Evolutionary conservation across 805 yeast genomes (phyloP), one percentile per base, ranked within the genome.

Genomic region (Millerozyma acaciae): DNA sequence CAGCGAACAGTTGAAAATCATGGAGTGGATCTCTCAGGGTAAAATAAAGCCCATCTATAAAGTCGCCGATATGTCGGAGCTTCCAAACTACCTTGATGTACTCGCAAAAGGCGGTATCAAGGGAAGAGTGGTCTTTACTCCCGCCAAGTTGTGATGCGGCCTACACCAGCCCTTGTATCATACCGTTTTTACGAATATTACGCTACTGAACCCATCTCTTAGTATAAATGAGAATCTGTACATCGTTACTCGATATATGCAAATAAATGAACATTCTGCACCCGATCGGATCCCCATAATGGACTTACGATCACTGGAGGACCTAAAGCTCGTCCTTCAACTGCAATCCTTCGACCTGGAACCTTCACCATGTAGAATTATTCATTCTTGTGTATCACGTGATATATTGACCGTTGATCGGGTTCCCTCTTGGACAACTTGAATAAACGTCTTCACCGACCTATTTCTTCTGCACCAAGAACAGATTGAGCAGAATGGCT

Each of bases 61-160:
- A 8, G 39, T 49, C 7, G 57, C 40, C 4, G 48, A 55, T 6
- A 55, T 71, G 44, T 47, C 49, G 13, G 56, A 63, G 9, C 45
- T 70, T 28, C 69, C 70, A 1, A 44, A 56, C 13, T 53, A 55
- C 31, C 43, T 68, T 27, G 47, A 57, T 12, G 54, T 55, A 33
- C 52, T 71, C 44, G 53, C 44, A 9, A 38, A 48, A 16, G 75
- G 75, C 1, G 48, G 64, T 33, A 46, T 70, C 16, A 45, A 52
- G 16, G 74, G 75, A 1, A 48, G 76, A 38, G 49, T 65, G n/a
- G 76, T 61, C 2, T 65, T 66, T 39, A 48, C 44, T 21, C 62
- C 62, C 14, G 19, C 29, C 14, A 35, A 35, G 25, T 20, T 35
- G 14, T 35, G n/a, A n/a, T n/a, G n/a, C n/a, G n/a, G n/a, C n/a